Base-by-base conservation (phyloP, 495 filamentous ascomycete species). In the Neurospora sp. region DNA sequence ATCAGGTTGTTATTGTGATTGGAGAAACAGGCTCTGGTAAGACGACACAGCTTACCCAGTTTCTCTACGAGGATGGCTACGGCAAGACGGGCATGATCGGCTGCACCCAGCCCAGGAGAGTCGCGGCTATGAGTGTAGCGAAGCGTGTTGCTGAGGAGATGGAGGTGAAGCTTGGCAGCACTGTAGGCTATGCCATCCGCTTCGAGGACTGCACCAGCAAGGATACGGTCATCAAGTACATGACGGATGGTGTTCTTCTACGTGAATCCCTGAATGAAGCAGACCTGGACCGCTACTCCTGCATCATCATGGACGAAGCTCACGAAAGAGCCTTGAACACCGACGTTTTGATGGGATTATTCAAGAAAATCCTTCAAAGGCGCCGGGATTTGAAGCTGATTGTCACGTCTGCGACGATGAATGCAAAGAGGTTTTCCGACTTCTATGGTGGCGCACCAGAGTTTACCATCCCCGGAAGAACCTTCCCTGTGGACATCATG, bases 301-400 rank as follows among this genome's bases (percentile, higher is more conserved):
- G 94, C 79, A 94, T 99, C 69, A 99, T 99, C 79, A 98, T 99
- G 96, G 96, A 99, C 81, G 96, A 99, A 83, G 96, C 96, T 4
- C 96, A 99, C 85, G 96, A 99, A 79, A 89, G 96, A 78, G 94
- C 96, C 0, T 84, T 99, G 53, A 98, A 98, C 78, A 99, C 96
- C 3, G 96, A 99, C 79, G 94, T 99, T 6, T 83, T 98, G 14
- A 97, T 99, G 93, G 96, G 96, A 1, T 87, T 99, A 35, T 91
- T 99, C 81, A 99, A 98, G 79, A 98, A 98, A 81, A 93, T 99
- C 9, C 85, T 99, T 35, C 91, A 95, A 71, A 86, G 96, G 70
- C 87, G 96, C 53, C 88, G 94, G 78, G 96, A 98, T 79, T 84
- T 99, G 68, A 98, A 98, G 80, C 82, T 99, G 70, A 98, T 99